Conservation (phyloP, 257 asterid species). For the Anisodus acutangulus region DNA sequence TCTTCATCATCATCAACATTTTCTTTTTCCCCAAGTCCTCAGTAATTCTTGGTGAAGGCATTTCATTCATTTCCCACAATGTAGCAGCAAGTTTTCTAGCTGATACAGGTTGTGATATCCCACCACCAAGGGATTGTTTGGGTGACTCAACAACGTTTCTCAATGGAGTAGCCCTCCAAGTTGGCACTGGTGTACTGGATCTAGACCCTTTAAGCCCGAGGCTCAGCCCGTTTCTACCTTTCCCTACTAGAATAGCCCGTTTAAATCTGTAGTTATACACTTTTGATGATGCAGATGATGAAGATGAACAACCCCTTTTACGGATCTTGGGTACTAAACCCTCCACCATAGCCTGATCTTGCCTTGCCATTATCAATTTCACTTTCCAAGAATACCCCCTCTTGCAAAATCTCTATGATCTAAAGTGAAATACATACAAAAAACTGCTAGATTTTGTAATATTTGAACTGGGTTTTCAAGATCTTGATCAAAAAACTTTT, state of each 20-base stretch:
- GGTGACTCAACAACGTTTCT: constrained; percentile 66
- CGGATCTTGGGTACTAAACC: constrained; percentile 78
- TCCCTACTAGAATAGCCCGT: constrained; percentile 81
- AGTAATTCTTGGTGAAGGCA: constrained; percentile 65
- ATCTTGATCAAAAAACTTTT: constrained; percentile 1
- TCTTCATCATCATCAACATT: constrained; percentile 42
- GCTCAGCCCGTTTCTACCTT: constrained; percentile 58
- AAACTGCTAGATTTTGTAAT: not conserved
- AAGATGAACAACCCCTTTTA: constrained; percentile 87
- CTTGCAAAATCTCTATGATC: constrained; percentile 22
- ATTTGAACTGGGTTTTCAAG: not conserved
- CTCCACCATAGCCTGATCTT: constrained; percentile 52
- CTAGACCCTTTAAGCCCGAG: constrained; percentile 62
- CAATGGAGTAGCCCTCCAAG: constrained; percentile 70
- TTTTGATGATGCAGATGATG: constrained; percentile 58
- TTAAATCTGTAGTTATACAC: constrained; percentile 63
- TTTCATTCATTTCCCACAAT: constrained; percentile 88
- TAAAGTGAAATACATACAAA: constrained; percentile 13
- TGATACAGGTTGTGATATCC: constrained; percentile 75
- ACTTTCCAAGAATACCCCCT: not conserved
- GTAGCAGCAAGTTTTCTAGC: constrained; percentile 93
- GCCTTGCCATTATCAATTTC: constrained; percentile 51
- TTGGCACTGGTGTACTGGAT: constrained; percentile 90
- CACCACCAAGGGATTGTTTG: constrained; percentile 54
- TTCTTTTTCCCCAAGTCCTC: constrained; percentile 53